phyloP scores from a whole-genome alignment of 83 land plant genomes.

The Picea abies region DNA sequence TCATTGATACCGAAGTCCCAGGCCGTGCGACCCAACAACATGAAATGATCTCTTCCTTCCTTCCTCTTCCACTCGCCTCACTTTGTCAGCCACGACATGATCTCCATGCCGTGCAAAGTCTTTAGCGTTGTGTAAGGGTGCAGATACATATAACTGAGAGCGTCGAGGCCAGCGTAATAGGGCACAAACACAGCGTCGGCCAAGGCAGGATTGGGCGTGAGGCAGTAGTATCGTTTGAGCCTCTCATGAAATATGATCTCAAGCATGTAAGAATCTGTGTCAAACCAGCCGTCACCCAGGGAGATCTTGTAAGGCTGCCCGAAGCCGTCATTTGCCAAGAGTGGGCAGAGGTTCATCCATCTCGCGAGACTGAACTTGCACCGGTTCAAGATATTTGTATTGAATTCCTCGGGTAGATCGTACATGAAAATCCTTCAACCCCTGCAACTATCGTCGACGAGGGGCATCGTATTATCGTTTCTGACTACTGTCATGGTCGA shows the following conservation, averaged over 20 bases:
- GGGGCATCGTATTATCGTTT: too few species aligned
- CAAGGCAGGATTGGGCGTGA: background rate
- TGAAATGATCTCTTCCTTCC: conserved; percentile 17
- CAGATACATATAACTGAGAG: too few species aligned
- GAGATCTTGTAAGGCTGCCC: background rate
- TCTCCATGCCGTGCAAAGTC: background rate
- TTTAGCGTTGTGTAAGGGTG: too few species aligned
- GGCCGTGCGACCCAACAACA: conserved; percentile 20
- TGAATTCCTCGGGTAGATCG: conserved; percentile 10
- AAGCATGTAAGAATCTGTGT: conserved; percentile 1
- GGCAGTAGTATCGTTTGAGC: conserved; percentile 4
- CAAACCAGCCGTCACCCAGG: conserved; percentile 8
- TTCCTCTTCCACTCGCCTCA: background rate
- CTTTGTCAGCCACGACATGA: conserved; percentile 8
- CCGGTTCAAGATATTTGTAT: background rate
- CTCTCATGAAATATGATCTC: conserved; percentile 16
- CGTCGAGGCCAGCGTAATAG: background rate
- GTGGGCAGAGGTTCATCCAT: conserved; percentile 17
- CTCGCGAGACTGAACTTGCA: background rate
- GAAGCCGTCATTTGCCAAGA: background rate
- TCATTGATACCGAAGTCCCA: conserved; percentile 17
- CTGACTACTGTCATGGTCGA: too few species aligned
- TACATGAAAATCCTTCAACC: conserved; percentile 17
- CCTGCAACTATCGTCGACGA: background rate
- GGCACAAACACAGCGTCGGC: conserved; percentile 19